Base-by-base conservation (phyloP, 768 basidiomycete species). In the Tricholoma hemisulphureum region DNA sequence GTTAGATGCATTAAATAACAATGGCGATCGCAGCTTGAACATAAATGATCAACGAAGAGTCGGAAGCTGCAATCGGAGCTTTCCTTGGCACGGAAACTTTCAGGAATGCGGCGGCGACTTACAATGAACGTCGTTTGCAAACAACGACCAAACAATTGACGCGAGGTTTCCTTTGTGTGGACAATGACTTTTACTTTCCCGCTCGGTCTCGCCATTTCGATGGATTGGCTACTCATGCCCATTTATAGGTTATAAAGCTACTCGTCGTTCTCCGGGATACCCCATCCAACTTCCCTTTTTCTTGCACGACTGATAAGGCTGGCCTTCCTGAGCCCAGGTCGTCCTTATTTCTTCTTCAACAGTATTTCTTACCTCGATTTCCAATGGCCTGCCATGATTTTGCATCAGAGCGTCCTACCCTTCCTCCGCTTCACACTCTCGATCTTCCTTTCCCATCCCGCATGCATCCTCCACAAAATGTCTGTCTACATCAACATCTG, bases 341-440 rank as follows among this genome's bases (percentile, higher is more conserved):
- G 71, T 71, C 66, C 60, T 66, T 59, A 55, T 63, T 68, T 65
- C 58, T 56, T 56, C 58, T n/a, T n/a, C 60, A 58, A 64, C 54
- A 57, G 53, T 59, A 51, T 41, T 58, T 55, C 31, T 49, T 48
- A 37, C 58, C 37, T 23, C 53, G 53, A 3, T 51, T 26, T 55
- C 31, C 52, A 56, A 64, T 62, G 62, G 58, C 64, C 55, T 56
- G 55, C 34, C 54, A 57, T 63, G 57, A 55, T 51, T 35, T 62
- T 45, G 41, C 58, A 18, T 67, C 74, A 52, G 55, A 67, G 43
- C 82, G 82, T 29, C 82, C 83, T 21, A 80, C 77, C 1, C 79
- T 86, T 11, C 84, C 84, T 13, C 72, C 84, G 10, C 73, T 86
- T 10, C 80, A 73, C 56, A 70, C 80, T 9, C 80, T 84, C 55